These are phyloP conservation scores for Raffaelea deltoideospora DNA, from an alignment of 2,329 filamentous ascomycete species.

Conservation along the genomic window DNA sequence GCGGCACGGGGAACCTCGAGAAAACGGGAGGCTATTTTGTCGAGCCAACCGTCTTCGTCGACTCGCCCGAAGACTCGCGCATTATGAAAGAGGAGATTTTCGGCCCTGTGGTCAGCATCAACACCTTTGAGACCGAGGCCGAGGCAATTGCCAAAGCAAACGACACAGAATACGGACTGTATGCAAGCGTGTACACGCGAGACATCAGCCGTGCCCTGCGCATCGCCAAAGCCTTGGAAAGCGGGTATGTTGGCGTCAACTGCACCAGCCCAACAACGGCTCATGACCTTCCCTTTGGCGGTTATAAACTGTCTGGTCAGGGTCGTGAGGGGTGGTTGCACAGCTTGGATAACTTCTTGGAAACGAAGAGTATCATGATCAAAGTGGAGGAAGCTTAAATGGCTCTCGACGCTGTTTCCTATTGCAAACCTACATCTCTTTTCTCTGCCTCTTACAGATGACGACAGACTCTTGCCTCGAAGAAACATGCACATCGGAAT, in stretches of 20 bases:
- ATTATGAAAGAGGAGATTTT: constrained; percentile 38
- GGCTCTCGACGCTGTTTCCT: no score
- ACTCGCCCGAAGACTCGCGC: constrained; percentile 18
- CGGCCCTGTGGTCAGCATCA: constrained; percentile 35
- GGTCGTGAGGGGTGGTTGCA: constrained; percentile 19
- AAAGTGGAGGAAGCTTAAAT: constrained; percentile 6
- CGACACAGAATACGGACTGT: constrained; percentile 36
- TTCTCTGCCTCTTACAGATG: no score
- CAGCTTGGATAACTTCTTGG: constrained; percentile 19
- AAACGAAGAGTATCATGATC: constrained; percentile 15
- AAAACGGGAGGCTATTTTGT: constrained; percentile 18
- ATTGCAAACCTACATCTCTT: no score
- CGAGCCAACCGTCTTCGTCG: constrained; percentile 23
- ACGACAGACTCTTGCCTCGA: no score
- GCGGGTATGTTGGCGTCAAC: constrained; percentile 40
- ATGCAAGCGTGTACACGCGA: constrained; percentile 33
- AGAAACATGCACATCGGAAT: no score
- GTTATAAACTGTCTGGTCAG: constrained; percentile 22
- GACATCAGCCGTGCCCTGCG: constrained; percentile 24
- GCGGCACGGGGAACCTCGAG: constrained; percentile 10
- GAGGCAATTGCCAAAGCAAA: constrained; percentile 34
- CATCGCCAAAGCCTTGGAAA: constrained; percentile 30
- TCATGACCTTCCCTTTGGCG: constrained; percentile 23
- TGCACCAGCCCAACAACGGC: constrained; percentile 18
- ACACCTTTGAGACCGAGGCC: constrained; percentile 33